A percentile compares a stretch with the other conserved stretches of the same genome.
Conservation (phyloP, 768 basidiomycete genomes). For the Mycena capillaripes region DNA sequence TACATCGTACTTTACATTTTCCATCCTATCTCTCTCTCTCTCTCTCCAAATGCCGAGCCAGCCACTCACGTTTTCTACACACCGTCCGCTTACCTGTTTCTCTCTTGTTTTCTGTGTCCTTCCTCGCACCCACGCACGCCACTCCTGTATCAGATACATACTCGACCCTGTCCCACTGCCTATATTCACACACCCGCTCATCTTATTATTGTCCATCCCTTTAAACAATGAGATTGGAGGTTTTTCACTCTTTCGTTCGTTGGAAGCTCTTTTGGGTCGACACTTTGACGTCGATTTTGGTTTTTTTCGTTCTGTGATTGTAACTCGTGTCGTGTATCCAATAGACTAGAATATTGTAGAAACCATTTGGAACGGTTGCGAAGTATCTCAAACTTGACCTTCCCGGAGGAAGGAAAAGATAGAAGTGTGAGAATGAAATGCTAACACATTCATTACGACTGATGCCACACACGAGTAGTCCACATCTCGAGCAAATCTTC, state of each 20-base stretch:
- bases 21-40: conserved; percentile 4
- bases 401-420: too few species aligned
- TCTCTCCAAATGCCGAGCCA: conserved; percentile 35
- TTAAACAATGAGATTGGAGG: conserved; percentile 33
- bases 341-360: too few species aligned
- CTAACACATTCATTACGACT: too few species aligned
- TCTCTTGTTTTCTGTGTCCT: conserved; percentile 19
- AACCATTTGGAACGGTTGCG: too few species aligned
- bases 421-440: too few species aligned
- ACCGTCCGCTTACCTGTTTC: conserved; percentile 20
- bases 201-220: conserved; percentile 25
- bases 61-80: conserved; percentile 36
- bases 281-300: not conserved
- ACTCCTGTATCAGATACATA: conserved; percentile 40
- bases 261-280: not conserved
- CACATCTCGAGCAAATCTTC: too few species aligned
- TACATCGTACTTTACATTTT: conserved; percentile 24
- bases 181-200: conserved; percentile 32
- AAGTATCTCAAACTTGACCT: too few species aligned
- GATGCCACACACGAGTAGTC: too few species aligned
- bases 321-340: too few species aligned
- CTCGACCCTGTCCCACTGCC: conserved; percentile 34
- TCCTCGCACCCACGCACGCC: conserved; percentile 21
- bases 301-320: not conserved
- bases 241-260: not conserved